phyloP scores from a whole-genome alignment of 345 rosid genomes.

The Gossypium rotundifolium region DNA sequence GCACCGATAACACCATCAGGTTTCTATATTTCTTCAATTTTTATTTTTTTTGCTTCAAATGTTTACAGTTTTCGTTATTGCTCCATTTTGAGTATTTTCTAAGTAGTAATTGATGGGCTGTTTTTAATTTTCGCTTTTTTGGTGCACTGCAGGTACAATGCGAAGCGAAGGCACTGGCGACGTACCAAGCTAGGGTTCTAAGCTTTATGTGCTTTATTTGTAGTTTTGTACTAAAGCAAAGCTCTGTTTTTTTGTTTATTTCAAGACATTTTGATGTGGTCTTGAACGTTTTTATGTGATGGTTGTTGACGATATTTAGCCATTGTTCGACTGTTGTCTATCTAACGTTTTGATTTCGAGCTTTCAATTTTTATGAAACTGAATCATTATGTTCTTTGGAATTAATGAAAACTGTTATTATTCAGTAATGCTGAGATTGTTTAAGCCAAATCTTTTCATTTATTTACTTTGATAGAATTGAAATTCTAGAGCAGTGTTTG shows the following conservation, averaged over 20 bases:
- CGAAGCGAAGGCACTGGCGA: slow-evolving; percentile 72
- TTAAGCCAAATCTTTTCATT: not conserved
- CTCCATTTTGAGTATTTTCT: not conserved
- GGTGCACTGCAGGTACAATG: slow-evolving; percentile 39
- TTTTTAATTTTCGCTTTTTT: not conserved
- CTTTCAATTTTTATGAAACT: not conserved
- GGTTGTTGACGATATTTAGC: not conserved
- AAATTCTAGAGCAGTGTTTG: not conserved
- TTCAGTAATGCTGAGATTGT: not conserved
- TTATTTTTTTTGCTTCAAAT: not conserved
- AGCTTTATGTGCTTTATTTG: slow-evolving; percentile 5
- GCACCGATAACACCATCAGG: slow-evolving; percentile 71
- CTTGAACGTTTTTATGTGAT: not conserved
- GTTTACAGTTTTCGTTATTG: not conserved
- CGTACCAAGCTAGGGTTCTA: slow-evolving; percentile 66
- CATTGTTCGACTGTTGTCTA: not conserved
- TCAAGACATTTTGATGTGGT: not conserved
- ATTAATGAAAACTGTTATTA: not conserved
- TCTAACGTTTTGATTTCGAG: not conserved
- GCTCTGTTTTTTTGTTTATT: not conserved
- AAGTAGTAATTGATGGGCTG: not conserved
- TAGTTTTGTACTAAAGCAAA: not conserved
- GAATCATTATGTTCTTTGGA: no score
- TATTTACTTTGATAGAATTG: not conserved
- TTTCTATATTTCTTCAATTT: not conserved